phyloP scores from a whole-genome alignment of 257 asterid genomes.

The Nicotiana undulata region DNA sequence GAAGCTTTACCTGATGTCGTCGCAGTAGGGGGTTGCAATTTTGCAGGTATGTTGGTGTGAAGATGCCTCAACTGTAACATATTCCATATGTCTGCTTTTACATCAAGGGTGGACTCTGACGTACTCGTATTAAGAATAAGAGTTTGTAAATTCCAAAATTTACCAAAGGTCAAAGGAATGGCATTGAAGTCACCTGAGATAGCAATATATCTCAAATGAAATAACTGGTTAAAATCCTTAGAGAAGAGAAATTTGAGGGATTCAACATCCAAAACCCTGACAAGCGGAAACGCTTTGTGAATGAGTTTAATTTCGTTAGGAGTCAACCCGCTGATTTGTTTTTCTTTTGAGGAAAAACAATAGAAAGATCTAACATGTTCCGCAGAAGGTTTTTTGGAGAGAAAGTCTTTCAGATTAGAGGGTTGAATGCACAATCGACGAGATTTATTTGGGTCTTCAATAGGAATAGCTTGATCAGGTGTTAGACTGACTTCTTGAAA shows the following conservation, averaged over 20 bases:
- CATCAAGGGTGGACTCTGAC: not conserved
- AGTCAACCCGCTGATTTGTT: not conserved
- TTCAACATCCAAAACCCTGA: not conserved
- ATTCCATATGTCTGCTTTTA: slow-evolving; percentile 3
- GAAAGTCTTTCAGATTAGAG: not conserved
- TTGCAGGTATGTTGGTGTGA: slow-evolving; percentile 28
- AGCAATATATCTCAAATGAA: slow-evolving; percentile 3
- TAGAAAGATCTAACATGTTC: not conserved
- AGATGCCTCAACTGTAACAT: not conserved
- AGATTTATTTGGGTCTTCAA: not conserved
- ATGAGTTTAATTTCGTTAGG: not conserved
- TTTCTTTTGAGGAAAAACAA: not conserved
- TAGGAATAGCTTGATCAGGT: not conserved
- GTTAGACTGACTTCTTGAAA: not conserved
- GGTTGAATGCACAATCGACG: slow-evolving; percentile 2
- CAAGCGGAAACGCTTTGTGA: not conserved
- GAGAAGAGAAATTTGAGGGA: not conserved
- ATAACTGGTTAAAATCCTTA: not conserved
- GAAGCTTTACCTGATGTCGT: slow-evolving; percentile 5
- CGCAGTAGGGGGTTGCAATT: slow-evolving; percentile 24
- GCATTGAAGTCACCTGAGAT: not conserved
- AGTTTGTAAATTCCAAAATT: slow-evolving; percentile 6
- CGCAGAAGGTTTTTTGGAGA: not conserved
- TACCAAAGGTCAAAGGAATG: not conserved
- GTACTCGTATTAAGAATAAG: not conserved